Percentiles rank a stretch among this genome's conserved stretches.
Evolutionary conservation across 1,284 basidiomycete genomes (phyloP).

Genomic region (Melampsora americana): DNA sequence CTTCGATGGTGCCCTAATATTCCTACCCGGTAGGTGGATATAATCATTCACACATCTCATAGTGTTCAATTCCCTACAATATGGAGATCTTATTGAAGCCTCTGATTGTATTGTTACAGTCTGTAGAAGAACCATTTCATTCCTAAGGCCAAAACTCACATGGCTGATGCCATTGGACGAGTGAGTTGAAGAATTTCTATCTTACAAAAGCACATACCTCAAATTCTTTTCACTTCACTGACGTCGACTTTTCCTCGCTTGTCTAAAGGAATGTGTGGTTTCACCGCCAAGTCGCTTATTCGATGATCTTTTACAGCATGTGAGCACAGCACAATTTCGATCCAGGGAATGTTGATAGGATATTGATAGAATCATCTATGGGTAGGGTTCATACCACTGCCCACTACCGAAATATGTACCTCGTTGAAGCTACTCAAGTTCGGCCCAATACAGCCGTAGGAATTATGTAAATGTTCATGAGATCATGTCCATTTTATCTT

Average conservation of each 20-base stretch:
- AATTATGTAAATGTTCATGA: slow-evolving; percentile 6
- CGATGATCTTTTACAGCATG: slow-evolving; percentile 31
- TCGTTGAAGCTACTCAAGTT: slow-evolving; percentile 42
- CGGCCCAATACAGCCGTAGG: slow-evolving; percentile 39
- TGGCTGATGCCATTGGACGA: slow-evolving; percentile 42
- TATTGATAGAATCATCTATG: not conserved
- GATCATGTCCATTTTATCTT: no score
- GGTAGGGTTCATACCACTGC: slow-evolving; percentile 41
- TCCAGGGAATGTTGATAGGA: not conserved
- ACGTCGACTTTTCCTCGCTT: not conserved
- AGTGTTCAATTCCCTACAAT: no score
- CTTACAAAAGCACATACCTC: no score
- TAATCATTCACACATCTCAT: not conserved
- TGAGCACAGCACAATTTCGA: slow-evolving; percentile 5
- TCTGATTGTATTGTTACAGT: slow-evolving; percentile 11
- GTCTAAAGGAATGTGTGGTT: slow-evolving; percentile 35
- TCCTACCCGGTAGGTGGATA: not conserved
- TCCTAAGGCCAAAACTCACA: slow-evolving; percentile 31
- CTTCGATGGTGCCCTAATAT: slow-evolving; percentile 32
- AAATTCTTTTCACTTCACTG: not conserved
- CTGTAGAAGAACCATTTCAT: slow-evolving; percentile 33
- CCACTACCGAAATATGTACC: slow-evolving; percentile 42
- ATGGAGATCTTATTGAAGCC: no score
- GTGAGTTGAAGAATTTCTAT: slow-evolving; percentile 12
- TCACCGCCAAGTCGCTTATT: slow-evolving; percentile 42